Evolutionary conservation across 306 rosid species (phyloP).

Genomic region (Prunus kanzakura): DNA sequence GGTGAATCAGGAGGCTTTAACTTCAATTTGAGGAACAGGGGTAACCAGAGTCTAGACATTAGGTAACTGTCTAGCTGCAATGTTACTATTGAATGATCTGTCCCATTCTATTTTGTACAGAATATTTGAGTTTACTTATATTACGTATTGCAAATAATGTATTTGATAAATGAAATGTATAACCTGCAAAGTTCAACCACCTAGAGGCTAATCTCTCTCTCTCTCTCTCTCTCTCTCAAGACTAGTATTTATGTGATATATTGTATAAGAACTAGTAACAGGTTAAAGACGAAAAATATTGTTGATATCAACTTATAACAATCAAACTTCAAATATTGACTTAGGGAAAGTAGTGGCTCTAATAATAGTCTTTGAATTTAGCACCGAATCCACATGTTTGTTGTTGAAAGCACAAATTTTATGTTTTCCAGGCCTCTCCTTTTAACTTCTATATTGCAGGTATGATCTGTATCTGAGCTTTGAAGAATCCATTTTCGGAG

Average conservation of each 20-base stretch:
- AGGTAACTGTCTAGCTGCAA: conserved; percentile 41
- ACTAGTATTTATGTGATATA: too few species aligned
- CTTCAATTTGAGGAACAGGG: conserved; percentile 53
- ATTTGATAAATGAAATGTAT: neutral
- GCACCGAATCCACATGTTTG: neutral
- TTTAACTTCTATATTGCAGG: conserved; percentile 32
- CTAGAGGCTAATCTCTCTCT: too few species aligned
- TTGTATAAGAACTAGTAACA: too few species aligned
- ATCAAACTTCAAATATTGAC: too few species aligned
- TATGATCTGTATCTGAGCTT: conserved; percentile 76
- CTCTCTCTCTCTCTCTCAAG: too few species aligned
- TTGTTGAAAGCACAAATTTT: neutral
- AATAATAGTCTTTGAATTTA: too few species aligned
- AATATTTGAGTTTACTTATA: neutral
- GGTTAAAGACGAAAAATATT: too few species aligned
- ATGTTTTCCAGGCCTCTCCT: neutral
- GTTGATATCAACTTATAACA: too few species aligned
- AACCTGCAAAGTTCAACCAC: neutral
- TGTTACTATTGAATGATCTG: conserved; percentile 4
- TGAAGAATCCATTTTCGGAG: conserved; percentile 92
- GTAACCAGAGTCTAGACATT: conserved; percentile 55
- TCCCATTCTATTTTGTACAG: neutral
- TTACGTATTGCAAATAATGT: neutral
- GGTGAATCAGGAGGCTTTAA: conserved; percentile 59
- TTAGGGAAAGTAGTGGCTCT: too few species aligned